These are phyloP conservation scores for Symbiodinium natans DNA, from an alignment of 73 alveolate species.

Conservation along the genomic window DNA sequence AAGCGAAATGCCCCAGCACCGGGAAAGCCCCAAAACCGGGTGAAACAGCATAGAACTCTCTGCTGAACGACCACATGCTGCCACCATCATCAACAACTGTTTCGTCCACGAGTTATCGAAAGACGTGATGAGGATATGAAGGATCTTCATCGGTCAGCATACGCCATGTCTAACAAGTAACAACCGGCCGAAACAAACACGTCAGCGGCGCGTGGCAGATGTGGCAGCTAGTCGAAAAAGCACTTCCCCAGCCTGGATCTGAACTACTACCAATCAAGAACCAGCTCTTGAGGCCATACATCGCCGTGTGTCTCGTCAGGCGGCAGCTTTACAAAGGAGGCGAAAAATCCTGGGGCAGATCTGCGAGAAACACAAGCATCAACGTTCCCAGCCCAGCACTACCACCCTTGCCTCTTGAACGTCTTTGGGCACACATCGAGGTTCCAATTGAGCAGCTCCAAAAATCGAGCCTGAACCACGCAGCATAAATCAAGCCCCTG, in stretches of 20 bases:
- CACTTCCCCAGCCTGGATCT: neutral
- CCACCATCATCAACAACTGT: neutral
- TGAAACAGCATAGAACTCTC: neutral
- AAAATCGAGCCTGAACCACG: neutral
- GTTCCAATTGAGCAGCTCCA: neutral
- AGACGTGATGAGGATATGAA: too few species aligned
- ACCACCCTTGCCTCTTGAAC: neutral
- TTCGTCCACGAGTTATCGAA: neutral
- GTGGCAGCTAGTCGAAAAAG: neutral
- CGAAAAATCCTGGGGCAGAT: neutral
- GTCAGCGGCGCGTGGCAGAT: too few species aligned
- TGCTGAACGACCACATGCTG: neutral
- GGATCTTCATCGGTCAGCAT: too few species aligned
- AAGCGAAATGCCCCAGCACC: too few species aligned
- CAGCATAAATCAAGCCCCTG: too few species aligned
- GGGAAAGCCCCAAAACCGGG: too few species aligned
- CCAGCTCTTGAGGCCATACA: too few species aligned
- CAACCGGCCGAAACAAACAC: too few species aligned
- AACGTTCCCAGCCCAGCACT: too few species aligned
- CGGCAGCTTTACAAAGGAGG: conserved; percentile 6
- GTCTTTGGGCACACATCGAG: neutral
- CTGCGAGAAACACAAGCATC: too few species aligned
- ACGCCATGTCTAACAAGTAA: too few species aligned
- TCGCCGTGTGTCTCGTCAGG: neutral
- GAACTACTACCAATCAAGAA: neutral